A percentile compares a stretch with the other conserved stretches of the same genome.
These are phyloP conservation scores for Aquilaria yunnanensis DNA, from an alignment of 345 rosid genomes.

Conservation along the genomic window DNA sequence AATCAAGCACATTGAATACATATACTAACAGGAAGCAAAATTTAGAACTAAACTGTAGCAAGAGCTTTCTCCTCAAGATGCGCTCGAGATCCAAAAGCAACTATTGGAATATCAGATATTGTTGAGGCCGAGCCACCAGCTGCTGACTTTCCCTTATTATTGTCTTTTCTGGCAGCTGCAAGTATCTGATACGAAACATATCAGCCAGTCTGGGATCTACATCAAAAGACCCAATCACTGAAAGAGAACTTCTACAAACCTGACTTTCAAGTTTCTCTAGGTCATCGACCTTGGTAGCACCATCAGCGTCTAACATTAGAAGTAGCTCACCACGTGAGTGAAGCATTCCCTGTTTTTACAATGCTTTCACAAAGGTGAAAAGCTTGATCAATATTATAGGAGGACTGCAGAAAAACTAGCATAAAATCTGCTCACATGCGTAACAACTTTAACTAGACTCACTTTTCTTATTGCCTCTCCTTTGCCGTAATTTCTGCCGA, in stretches of 20 bases:
- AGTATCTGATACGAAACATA: conserved; percentile 52
- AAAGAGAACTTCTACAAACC: conserved; percentile 36
- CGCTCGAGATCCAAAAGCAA: conserved; percentile 97
- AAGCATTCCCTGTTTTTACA: conserved; percentile 96
- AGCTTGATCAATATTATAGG: conserved; percentile 38
- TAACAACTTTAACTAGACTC: conserved; percentile 37
- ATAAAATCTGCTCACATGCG: not conserved
- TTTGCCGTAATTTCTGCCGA: conserved; percentile 94
- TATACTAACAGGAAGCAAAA: not conserved
- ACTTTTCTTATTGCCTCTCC: conserved; percentile 99
- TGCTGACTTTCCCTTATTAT: conserved; percentile 36
- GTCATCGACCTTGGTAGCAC: conserved; percentile 93
- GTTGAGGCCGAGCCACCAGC: conserved; percentile 31
- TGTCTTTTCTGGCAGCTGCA: conserved; percentile 63
- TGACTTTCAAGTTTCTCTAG: conserved; percentile 92
- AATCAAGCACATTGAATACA: not conserved
- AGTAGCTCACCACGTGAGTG: conserved; percentile 97
- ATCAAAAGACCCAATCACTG: not conserved
- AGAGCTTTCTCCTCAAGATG: conserved; percentile 96
- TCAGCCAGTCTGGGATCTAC: conserved; percentile 19
- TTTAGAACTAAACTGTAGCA: conserved; percentile 65
- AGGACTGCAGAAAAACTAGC: too few species aligned
- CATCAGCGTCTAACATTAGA: conserved; percentile 99
- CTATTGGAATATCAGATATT: conserved; percentile 68
- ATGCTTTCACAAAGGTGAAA: conserved; percentile 68